Evolutionary conservation across 192 early-diverging fungal genomes (phyloP), one percentile per base, ranked within the genome.

Genomic region (Coemansia sp.): DNA sequence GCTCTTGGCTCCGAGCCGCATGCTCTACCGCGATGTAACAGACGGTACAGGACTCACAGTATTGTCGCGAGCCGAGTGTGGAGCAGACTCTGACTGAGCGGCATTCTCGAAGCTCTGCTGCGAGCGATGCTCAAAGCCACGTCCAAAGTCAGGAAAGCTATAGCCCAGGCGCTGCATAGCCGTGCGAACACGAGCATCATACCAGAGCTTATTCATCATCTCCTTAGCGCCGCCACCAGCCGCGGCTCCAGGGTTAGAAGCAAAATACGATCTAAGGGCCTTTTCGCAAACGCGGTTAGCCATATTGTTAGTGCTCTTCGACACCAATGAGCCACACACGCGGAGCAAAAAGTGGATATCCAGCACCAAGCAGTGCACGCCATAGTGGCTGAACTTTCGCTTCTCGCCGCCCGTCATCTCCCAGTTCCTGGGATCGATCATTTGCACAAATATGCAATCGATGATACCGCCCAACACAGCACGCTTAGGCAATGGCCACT

Each of bases 251-350:
- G 36, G 22, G 9, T 68, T 66, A 1, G 64, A 64, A 5, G 73
- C 48, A 67, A 86, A 80, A 44, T 80, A 86, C 45, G 72, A 27
- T 3, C 84, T 66, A 48, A 86, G 72, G 0, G 77, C 84, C 65
- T 83, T 82, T 45, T 86, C 84, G 66, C 84, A 86, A 20, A 86
- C 74, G 42, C 78, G 71, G 48, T 86, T 82, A 4, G 84, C 84
- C 77, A 86, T 75, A 11, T 76, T 75, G 64, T 80, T 83, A 24
- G 84, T 82, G 69, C 69, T 78, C 61, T 80, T 82, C 19, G 80
- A 77, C 0, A 86, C 84, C 17, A 83, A 70, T 38, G 80, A 79
- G n/a, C 84, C 77, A 34, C 77, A 83, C 20, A 83, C 75, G 19
- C 80, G 77, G 29, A 86, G 72, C 46, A 86, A 38, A 50, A 86